Percentiles rank a stretch among this genome's conserved stretches.
These are phyloP conservation scores for Pestalotiopsis fici DNA, from an alignment of 2,329 filamentous ascomycete species.

Conservation along the genomic window DNA sequence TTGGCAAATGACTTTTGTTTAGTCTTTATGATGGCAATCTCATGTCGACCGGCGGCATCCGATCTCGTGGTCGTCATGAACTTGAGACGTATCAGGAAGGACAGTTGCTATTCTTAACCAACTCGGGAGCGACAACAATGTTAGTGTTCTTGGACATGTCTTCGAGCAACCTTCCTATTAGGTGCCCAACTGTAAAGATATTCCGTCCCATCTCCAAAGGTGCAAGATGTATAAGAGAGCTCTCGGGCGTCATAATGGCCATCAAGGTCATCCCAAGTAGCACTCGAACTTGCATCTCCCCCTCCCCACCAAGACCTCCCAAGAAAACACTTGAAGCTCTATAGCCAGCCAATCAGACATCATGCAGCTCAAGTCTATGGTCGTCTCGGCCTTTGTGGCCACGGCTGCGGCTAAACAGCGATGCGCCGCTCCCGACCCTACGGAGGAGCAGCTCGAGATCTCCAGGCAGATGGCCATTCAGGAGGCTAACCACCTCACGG, in stretches of 20 bases:
- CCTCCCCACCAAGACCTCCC: background rate
- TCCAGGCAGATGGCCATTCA: conserved; percentile 22
- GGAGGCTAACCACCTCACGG: conserved; percentile 15
- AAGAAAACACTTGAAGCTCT: background rate
- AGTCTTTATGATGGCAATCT: background rate
- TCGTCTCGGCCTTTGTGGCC: conserved; percentile 12
- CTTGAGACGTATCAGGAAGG: conserved; percentile 3
- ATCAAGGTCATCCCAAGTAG: conserved; percentile 1
- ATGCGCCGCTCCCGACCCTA: conserved; percentile 29
- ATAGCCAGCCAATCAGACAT: background rate
- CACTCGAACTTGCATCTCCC: background rate
- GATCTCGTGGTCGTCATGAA: background rate
- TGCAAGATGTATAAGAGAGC: background rate
- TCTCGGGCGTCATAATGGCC: background rate
- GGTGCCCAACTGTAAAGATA: background rate
- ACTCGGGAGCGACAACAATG: background rate
- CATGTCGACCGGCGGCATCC: conserved; percentile 2
- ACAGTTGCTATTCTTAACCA: background rate
- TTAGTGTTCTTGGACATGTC: background rate
- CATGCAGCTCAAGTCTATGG: conserved; percentile 13
- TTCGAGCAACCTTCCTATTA: conserved; percentile 4
- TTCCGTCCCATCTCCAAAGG: background rate
- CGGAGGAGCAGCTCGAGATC: conserved; percentile 24
- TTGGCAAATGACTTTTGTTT: background rate
- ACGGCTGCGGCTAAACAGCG: conserved; percentile 6